A percentile compares a stretch with the other conserved stretches of the same genome.
Conservation (phyloP, 106 monocot genomes). For the Platanthera zijinensis region DNA sequence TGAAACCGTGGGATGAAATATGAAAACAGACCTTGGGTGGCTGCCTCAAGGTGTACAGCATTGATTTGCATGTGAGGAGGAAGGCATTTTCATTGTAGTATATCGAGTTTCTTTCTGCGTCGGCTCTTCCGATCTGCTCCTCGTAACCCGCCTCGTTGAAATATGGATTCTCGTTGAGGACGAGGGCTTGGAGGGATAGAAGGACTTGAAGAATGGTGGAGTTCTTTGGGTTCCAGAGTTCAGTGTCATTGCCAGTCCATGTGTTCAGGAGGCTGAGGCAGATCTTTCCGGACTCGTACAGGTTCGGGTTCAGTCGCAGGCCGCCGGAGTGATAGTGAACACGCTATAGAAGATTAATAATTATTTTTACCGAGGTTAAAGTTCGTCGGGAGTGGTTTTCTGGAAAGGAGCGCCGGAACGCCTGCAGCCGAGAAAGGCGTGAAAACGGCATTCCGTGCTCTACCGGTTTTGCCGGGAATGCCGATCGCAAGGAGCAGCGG, state of each 20-base stretch:
- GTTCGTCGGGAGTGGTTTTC: no score
- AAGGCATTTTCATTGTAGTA: constrained; percentile 16
- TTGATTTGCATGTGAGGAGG: constrained; percentile 12
- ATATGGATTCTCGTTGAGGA: constrained; percentile 21
- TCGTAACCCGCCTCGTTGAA: constrained; percentile 15
- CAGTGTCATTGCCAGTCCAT: constrained; percentile 10
- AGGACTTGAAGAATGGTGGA: constrained; percentile 25
- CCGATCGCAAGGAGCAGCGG: no score
- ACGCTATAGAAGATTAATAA: constrained; percentile 1
- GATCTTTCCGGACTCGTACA: constrained; percentile 15
- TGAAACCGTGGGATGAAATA: background rate
- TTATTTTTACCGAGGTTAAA: no score
- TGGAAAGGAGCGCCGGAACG: no score
- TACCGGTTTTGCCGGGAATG: no score
- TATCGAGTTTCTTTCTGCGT: constrained; percentile 9
- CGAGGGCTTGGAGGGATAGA: constrained; percentile 18
- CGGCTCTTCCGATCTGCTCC: constrained; percentile 1
- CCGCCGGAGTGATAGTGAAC: constrained; percentile 18
- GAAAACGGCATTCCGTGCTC: no score
- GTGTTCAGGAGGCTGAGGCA: constrained; percentile 26
- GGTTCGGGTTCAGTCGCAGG: constrained; percentile 16
- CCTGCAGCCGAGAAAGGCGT: no score
- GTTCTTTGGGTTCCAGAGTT: constrained; percentile 18
- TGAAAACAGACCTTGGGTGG: constrained; percentile 11
- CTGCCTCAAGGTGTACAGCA: constrained; percentile 5